Evolutionary conservation across 2,329 filamentous ascomycete genomes (phyloP).

Genomic region (Monilinia laxa): DNA sequence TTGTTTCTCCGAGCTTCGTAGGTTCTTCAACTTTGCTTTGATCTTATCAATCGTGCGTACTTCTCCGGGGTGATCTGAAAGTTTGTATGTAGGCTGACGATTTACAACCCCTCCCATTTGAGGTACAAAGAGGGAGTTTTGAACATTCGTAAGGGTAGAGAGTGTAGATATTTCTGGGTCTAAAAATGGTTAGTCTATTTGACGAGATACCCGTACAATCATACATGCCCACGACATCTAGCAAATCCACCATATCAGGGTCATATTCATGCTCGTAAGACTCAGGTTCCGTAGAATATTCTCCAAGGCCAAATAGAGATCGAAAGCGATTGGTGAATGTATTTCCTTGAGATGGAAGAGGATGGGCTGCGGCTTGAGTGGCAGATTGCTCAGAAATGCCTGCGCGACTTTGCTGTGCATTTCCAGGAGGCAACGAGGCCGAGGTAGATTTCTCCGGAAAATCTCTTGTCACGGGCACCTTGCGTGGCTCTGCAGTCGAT

Average conservation of each 20-base stretch:
- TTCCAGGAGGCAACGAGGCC: not conserved
- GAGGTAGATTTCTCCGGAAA: slow-evolving; percentile 23
- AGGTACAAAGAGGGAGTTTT: slow-evolving; percentile 84
- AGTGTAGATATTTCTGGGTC: slow-evolving; percentile 82
- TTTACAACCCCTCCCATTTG: slow-evolving; percentile 73
- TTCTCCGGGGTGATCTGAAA: slow-evolving; percentile 28
- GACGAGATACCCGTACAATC: not conserved
- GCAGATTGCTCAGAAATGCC: not conserved
- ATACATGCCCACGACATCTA: slow-evolving; percentile 64
- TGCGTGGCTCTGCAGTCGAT: slow-evolving; percentile 22
- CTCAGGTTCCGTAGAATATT: slow-evolving; percentile 22
- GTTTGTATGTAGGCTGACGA: slow-evolving; percentile 48
- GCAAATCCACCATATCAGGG: slow-evolving; percentile 61
- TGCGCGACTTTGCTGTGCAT: not conserved
- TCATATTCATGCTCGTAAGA: slow-evolving; percentile 53
- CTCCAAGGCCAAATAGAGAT: slow-evolving; percentile 25
- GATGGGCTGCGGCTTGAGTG: not conserved
- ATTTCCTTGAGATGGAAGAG: slow-evolving; percentile 22
- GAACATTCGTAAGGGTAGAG: slow-evolving; percentile 82
- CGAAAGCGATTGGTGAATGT: slow-evolving; percentile 28
- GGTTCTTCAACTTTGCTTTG: slow-evolving; percentile 29
- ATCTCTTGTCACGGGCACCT: slow-evolving; percentile 1
- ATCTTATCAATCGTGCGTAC: slow-evolving; percentile 31
- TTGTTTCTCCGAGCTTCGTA: slow-evolving; percentile 24
- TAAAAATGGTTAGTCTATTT: slow-evolving; percentile 42